These are phyloP conservation scores for Sphagnum tenellum DNA, from an alignment of 225 moss, liverwort and hornwort genomes.

Conservation along the genomic window DNA sequence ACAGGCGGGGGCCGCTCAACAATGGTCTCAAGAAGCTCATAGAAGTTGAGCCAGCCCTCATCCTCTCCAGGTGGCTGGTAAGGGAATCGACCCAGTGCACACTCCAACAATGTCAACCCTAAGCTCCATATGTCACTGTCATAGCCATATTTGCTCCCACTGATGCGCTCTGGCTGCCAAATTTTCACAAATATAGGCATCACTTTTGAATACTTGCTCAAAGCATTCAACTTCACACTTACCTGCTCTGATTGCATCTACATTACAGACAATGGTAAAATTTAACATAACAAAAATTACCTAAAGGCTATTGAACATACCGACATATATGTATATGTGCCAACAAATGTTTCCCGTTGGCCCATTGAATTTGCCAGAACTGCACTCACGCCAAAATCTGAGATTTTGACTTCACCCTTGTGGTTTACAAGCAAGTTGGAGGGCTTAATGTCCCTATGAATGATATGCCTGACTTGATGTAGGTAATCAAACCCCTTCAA, in stretches of 20 bases:
- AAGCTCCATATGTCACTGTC: constrained; percentile 86
- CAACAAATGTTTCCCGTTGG: constrained; percentile 62
- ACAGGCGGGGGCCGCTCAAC: constrained; percentile 87
- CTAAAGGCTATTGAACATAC: constrained; percentile 15
- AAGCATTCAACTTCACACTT: not conserved
- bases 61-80: constrained; percentile 67
- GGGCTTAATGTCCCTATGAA: constrained; percentile 79
- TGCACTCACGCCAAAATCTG: constrained; percentile 83
- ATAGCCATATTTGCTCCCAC: constrained; percentile 67
- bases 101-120: constrained; percentile 66
- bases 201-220: not conserved
- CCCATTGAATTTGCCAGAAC: constrained; percentile 68
- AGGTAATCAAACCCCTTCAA: constrained; percentile 62
- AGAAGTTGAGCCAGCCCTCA: constrained; percentile 89
- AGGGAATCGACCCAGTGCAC: constrained; percentile 68
- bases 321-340: constrained; percentile 82
- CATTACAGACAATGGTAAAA: no score
- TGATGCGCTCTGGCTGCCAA: constrained; percentile 85
- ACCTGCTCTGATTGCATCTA: no score
- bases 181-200: not conserved
- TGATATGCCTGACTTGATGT: constrained; percentile 65
- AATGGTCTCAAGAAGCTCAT: constrained; percentile 86
- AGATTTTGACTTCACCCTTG: constrained; percentile 72
- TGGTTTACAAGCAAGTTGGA: constrained; percentile 70
- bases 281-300: no score